Evolutionary conservation across 306 rosid species (phyloP).

Genomic region (Benincasa hispida): DNA sequence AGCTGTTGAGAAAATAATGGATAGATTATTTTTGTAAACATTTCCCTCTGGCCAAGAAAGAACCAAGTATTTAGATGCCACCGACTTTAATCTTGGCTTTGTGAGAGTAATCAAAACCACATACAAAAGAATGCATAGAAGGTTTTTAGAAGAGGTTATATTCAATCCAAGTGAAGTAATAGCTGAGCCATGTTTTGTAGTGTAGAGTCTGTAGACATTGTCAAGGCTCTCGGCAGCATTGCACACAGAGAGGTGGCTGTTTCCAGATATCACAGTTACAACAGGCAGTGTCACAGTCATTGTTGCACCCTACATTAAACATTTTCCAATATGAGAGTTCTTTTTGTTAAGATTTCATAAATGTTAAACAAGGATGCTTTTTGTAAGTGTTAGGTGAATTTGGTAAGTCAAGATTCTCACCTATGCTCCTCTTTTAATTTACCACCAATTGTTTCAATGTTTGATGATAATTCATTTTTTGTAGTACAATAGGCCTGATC

Average conservation of each 20-base stretch:
- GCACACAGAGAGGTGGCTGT: conserved; percentile 70
- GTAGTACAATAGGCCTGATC: neutral
- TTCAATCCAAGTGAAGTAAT: neutral
- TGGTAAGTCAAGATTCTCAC: neutral
- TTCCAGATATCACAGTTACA: conserved; percentile 58
- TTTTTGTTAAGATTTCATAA: neutral
- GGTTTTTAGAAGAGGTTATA: neutral
- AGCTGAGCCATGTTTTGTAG: neutral
- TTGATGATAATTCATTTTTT: neutral
- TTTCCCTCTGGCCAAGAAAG: neutral
- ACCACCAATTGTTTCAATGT: neutral
- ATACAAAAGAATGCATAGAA: neutral
- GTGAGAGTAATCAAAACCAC: neutral
- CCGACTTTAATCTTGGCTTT: neutral
- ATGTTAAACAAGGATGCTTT: neutral
- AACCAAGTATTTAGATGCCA: neutral
- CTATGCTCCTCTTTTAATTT: neutral
- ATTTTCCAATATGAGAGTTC: neutral
- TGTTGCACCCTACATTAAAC: conserved; percentile 67
- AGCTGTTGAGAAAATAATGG: neutral
- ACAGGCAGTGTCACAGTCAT: conserved; percentile 67
- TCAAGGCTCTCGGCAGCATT: conserved; percentile 45
- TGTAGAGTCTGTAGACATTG: neutral
- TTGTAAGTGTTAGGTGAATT: neutral
- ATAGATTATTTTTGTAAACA: neutral